These are phyloP conservation scores for Lobosporangium transversale DNA, from an alignment of 192 early-diverging fungal species.

Conservation along the genomic window DNA sequence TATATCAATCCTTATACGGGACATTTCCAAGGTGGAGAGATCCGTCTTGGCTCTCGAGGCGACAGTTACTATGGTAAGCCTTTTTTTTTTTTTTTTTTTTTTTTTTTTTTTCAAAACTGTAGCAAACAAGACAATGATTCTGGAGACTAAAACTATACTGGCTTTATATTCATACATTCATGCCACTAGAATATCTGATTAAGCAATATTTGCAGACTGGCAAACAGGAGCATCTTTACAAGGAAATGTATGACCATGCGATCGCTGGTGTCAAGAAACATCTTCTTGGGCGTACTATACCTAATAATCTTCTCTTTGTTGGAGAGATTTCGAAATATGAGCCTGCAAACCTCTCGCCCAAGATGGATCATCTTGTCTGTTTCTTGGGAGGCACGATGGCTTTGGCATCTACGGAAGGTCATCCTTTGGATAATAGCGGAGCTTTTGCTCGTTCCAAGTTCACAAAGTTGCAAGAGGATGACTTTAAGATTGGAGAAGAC, in stretches of 20 bases:
- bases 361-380: constrained; percentile 94
- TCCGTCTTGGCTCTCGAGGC: constrained; percentile 70
- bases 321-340: constrained; percentile 62
- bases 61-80: constrained; percentile 88
- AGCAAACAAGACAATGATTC: too few species aligned
- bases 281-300: constrained; percentile 61
- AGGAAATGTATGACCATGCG: constrained; percentile 72
- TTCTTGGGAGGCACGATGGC: constrained; percentile 90
- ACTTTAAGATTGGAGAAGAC: constrained; percentile 77
- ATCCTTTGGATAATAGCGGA: constrained; percentile 24
- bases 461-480: constrained; percentile 36
- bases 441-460: constrained; percentile 12
- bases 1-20: constrained; percentile 66
- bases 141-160: too few species aligned
- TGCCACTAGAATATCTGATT: constrained; percentile 80
- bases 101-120: too few species aligned
- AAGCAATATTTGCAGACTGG: constrained; percentile 88
- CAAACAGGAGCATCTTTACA: constrained; percentile 69
- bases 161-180: too few species aligned
- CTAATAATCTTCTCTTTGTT: constrained; percentile 68
- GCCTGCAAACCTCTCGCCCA: constrained; percentile 50
- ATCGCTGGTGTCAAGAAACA: constrained; percentile 74
- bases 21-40: constrained; percentile 54
- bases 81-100: constrained; percentile 28
- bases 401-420: constrained; percentile 74